These are phyloP conservation scores for Pichiaceae sp. DNA, from an alignment of 1,139 yeast genomes.

Conservation along the genomic window DNA sequence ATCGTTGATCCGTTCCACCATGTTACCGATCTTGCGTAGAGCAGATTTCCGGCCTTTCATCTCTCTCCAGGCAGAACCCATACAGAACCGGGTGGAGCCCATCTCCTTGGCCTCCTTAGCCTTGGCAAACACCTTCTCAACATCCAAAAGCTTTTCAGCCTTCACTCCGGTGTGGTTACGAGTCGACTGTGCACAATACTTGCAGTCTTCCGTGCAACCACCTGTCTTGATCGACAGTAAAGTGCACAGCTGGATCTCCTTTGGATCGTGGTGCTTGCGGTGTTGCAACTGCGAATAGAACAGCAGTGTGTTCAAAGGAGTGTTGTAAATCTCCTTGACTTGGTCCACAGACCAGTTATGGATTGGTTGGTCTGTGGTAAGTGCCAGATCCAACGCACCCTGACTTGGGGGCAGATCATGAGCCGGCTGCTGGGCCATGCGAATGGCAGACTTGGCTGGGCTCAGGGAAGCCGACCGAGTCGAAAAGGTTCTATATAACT, in stretches of 20 bases:
- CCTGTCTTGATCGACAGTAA: slow-evolving; percentile 69
- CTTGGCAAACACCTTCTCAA: slow-evolving; percentile 55
- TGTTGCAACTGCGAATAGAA: slow-evolving; percentile 60
- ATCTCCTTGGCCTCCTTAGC: slow-evolving; percentile 60
- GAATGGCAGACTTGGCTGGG: slow-evolving; percentile 7
- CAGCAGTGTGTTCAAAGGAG: slow-evolving; percentile 60
- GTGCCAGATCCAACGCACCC: slow-evolving; percentile 14
- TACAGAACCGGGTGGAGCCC: slow-evolving; percentile 73
- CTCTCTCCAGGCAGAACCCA: slow-evolving; percentile 89
- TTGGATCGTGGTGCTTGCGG: slow-evolving; percentile 57
- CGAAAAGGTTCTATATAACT: not conserved
- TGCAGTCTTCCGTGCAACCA: slow-evolving; percentile 78
- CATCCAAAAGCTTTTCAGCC: slow-evolving; percentile 54
- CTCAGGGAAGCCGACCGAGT: not conserved
- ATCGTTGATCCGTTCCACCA: slow-evolving; percentile 53
- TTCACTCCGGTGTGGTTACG: slow-evolving; percentile 61
- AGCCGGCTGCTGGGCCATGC: not conserved
- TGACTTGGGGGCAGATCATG: not conserved
- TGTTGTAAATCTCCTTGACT: slow-evolving; percentile 48
- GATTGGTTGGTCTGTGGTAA: slow-evolving; percentile 26
- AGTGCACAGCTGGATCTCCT: slow-evolving; percentile 68
- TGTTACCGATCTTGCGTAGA: slow-evolving; percentile 49
- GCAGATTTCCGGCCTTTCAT: slow-evolving; percentile 74
- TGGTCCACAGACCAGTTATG: slow-evolving; percentile 56
- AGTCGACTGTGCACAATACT: slow-evolving; percentile 71